Conservation (phyloP, 1,139 yeast genomes). For the Saccharomyces pastorianus region DNA sequence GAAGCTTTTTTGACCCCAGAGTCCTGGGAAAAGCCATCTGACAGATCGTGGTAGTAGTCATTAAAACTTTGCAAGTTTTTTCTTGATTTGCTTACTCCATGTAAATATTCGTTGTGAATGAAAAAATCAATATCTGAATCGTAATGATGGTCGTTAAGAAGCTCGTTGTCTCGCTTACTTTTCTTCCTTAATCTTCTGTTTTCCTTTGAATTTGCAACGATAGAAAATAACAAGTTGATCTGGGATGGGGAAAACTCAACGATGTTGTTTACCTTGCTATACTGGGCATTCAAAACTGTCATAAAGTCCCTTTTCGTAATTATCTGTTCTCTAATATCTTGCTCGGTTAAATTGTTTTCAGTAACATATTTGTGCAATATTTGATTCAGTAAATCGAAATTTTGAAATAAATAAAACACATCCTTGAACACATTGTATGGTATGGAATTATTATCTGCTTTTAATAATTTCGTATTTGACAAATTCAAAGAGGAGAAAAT, state of each 20-base stretch:
- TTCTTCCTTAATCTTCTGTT: slow-evolving; percentile 12
- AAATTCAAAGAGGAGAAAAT: slow-evolving; percentile 32
- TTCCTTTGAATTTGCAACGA: slow-evolving; percentile 32
- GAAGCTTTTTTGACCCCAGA: slow-evolving; percentile 7
- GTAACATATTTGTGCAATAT: slow-evolving; percentile 31
- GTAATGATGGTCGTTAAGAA: slow-evolving; percentile 16
- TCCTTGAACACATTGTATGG: slow-evolving; percentile 34
- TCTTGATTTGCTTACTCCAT: slow-evolving; percentile 17
- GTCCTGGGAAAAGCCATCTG: slow-evolving; percentile 27
- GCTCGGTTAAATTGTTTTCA: slow-evolving; percentile 24
- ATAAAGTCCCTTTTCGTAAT: slow-evolving; percentile 34
- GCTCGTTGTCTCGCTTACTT: not conserved
- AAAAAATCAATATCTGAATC: slow-evolving; percentile 25
- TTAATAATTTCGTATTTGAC: slow-evolving; percentile 23
- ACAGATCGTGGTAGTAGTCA: slow-evolving; percentile 28
- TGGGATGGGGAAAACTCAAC: slow-evolving; percentile 36
- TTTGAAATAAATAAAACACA: slow-evolving; percentile 33
- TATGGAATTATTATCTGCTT: slow-evolving; percentile 29
- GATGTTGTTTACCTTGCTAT: slow-evolving; percentile 35
- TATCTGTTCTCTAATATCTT: slow-evolving; percentile 24
- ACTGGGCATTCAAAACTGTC: slow-evolving; percentile 30
- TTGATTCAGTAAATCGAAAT: slow-evolving; percentile 35
- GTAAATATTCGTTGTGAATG: slow-evolving; percentile 25
- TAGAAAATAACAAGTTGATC: slow-evolving; percentile 33
- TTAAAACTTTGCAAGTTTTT: slow-evolving; percentile 29